A percentile compares a stretch with the other conserved stretches of the same genome.
Evolutionary conservation across 2,329 filamentous ascomycete genomes (phyloP).

Genomic region (Paracorniculantispora psalliotae): DNA sequence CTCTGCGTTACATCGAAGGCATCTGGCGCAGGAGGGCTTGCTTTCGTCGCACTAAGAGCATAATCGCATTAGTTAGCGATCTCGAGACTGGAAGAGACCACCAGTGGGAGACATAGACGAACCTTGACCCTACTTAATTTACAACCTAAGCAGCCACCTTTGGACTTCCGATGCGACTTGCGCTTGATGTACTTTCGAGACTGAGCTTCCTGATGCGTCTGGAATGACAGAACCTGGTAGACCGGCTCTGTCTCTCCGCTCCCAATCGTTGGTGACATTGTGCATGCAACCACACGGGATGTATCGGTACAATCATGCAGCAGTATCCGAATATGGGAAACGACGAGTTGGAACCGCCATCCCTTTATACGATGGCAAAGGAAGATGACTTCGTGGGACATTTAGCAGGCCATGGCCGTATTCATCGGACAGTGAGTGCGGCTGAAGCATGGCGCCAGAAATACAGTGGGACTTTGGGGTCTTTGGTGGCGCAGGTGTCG

Average conservation of each 20-base stretch:
- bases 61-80: neutral
- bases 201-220: slow-evolving; percentile 5
- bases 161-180: slow-evolving; percentile 19
- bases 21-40: slow-evolving; percentile 20
- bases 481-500: slow-evolving; percentile 12
- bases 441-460: neutral
- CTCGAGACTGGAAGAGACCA: neutral
- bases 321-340: neutral
- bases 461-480: neutral
- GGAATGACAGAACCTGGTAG: slow-evolving; percentile 8
- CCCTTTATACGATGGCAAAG: neutral
- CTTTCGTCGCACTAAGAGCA: slow-evolving; percentile 19
- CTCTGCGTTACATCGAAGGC: slow-evolving; percentile 16
- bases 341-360: neutral
- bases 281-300: neutral
- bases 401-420: slow-evolving; percentile 4
- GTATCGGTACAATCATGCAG: neutral
- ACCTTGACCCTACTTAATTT: slow-evolving; percentile 23
- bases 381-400: neutral
- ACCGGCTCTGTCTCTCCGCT: neutral
- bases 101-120: neutral
- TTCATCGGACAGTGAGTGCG: slow-evolving; percentile 12
- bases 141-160: slow-evolving; percentile 19
- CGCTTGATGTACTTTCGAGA: slow-evolving; percentile 17
- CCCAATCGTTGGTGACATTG: neutral